These are phyloP conservation scores for Penicillium brevicompactum DNA, from an alignment of 2,329 filamentous ascomycete genomes.

Conservation along the genomic window DNA sequence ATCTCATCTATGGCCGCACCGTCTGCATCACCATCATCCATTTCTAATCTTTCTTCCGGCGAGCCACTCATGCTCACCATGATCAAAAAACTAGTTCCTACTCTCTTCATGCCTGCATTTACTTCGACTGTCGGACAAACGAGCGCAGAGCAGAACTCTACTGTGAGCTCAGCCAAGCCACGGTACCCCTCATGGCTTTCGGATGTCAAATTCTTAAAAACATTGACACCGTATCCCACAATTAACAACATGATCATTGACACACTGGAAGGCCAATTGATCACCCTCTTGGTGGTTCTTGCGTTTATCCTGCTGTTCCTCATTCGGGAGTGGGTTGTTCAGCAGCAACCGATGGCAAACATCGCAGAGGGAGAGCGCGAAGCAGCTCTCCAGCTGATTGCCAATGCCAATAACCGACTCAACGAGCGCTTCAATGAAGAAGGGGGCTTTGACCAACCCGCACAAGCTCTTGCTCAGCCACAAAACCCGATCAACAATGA, in stretches of 20 bases:
- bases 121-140: constrained; percentile 31
- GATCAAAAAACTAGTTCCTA: constrained; percentile 46
- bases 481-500: constrained; percentile 9
- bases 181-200: constrained; percentile 57
- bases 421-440: constrained; percentile 32
- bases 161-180: constrained; percentile 28
- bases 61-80: constrained; percentile 52
- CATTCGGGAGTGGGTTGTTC: constrained; percentile 96
- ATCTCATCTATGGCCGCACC: constrained; percentile 27
- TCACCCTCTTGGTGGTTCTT: constrained; percentile 86
- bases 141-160: constrained; percentile 29
- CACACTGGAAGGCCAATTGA: constrained; percentile 87
- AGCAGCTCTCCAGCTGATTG: constrained; percentile 53
- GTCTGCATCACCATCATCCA: constrained; percentile 39
- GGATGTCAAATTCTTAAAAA: constrained; percentile 57
- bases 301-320: constrained; percentile 97
- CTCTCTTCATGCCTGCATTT: constrained; percentile 35
- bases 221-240: constrained; percentile 65
- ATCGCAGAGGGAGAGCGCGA: constrained; percentile 62
- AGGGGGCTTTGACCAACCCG: constrained; percentile 13
- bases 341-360: constrained; percentile 92
- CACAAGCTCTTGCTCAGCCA: constrained; percentile 8
- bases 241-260: constrained; percentile 80
- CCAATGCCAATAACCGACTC: constrained; percentile 27
- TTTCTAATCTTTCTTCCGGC: constrained; percentile 44